These are phyloP conservation scores for Colletotrichum chlorophyti DNA, from an alignment of 2,329 filamentous ascomycete species.

Conservation along the genomic window DNA sequence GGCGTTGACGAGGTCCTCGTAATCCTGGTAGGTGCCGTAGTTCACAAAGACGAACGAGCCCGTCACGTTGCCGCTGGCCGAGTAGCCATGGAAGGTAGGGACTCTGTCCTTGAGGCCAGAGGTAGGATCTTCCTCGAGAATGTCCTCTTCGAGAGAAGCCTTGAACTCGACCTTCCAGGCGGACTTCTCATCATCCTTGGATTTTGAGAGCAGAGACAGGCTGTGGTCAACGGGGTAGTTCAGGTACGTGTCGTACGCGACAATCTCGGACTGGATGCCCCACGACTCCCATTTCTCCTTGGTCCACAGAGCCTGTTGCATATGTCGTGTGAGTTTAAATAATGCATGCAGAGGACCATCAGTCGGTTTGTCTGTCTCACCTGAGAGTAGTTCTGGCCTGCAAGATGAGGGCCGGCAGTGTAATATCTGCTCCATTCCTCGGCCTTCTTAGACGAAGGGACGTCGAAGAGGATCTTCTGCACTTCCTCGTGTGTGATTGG, in stretches of 20 bases:
- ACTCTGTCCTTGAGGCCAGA: constrained; percentile 75
- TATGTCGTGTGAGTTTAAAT: constrained; percentile 25
- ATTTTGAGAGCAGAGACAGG: constrained; percentile 67
- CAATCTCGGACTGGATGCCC: constrained; percentile 69
- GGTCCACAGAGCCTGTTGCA: constrained; percentile 71
- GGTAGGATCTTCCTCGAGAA: constrained; percentile 83
- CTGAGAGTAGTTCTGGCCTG: constrained; percentile 79
- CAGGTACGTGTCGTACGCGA: constrained; percentile 77
- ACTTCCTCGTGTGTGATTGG: constrained; percentile 56
- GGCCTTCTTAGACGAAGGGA: constrained; percentile 62
- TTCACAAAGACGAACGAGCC: constrained; percentile 88
- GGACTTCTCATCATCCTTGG: constrained; percentile 34
- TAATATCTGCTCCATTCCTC: constrained; percentile 82
- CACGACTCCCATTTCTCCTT: constrained; percentile 75
- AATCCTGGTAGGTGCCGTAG: constrained; percentile 87
- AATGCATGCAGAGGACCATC: too few species aligned
- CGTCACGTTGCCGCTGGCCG: constrained; percentile 89
- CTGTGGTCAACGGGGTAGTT: constrained; percentile 79
- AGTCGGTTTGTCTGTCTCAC: too few species aligned
- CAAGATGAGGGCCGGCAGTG: constrained; percentile 76
- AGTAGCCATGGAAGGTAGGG: constrained; percentile 95
- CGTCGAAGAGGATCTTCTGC: constrained; percentile 62
- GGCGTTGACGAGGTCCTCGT: constrained; percentile 77
- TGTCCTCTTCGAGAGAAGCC: constrained; percentile 83
- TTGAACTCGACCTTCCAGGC: constrained; percentile 74